Evolutionary conservation across 768 basidiomycete species (phyloP), one percentile per base, ranked within the genome.

Genomic region (Rhodotorula taiwanensis): DNA sequence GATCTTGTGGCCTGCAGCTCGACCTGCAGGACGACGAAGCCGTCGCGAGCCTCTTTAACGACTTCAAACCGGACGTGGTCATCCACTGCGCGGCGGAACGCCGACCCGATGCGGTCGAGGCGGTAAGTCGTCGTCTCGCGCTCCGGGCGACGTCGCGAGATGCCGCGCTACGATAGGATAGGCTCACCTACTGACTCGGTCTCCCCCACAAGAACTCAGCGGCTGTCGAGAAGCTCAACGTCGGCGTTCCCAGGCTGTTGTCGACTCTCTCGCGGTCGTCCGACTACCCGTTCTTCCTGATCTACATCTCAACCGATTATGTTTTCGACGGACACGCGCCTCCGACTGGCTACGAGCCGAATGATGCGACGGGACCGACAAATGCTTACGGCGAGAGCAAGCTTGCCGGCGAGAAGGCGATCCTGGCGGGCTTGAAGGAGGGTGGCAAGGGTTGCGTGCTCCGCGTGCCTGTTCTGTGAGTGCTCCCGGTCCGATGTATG

Each of bases 221-320:
- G 50, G 83, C 81, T 41, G 81, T 87, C 2, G 80, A 79, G 43
- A 80, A 80, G 75, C 89, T 97, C 67, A 97, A 97, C 75, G 85
- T 81, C 49, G 80, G 79, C 20, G 86, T 92, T 15, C 86, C 91
- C 6, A 82, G 79, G 20, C 79, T 82, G 61, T 81, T 99, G 18
- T 86, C 90, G 9, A 70, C 78, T 21, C 79, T 94, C 14, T 80
- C 88, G 11, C 81, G 79, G 69, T 74, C 79, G 5, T 76, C 86
- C 33, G 78, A 79, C 39, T 36, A 56, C 44, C 43, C 50, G 2
- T 69, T 84, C 74, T 84, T 79, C 28, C 78, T 99, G 48, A 80
- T 99, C 49, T 93, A 92, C 77, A 91, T 99, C 69, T 94, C 91
- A 10, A 97, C 92, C 41, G 89, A 99, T 76, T 97, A 97, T 76